Percentiles rank a stretch among this genome's conserved stretches.
phyloP scores from a whole-genome alignment of 2,329 filamentous ascomycete species.

The Venturiaceae sp. region DNA sequence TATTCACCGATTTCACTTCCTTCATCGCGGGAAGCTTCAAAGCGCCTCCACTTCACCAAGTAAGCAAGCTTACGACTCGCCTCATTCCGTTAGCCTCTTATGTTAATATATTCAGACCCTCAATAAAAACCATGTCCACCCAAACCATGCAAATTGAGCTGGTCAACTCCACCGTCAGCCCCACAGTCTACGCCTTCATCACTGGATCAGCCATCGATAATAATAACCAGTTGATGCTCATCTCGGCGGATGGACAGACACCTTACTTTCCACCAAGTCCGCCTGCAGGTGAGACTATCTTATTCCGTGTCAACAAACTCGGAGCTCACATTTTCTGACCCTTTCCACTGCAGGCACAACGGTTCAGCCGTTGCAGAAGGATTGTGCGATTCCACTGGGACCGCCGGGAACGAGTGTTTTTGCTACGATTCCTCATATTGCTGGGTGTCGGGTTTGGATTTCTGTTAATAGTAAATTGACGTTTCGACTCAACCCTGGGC shows the following conservation, averaged over 20 bases:
- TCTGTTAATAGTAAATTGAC: conserved; percentile 49
- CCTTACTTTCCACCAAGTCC: conserved; percentile 57
- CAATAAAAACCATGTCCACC: too few relatives aligned
- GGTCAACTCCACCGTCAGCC: conserved; percentile 54
- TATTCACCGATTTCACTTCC: too few relatives aligned
- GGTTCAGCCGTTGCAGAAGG: conserved; percentile 34
- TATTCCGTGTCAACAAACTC: conserved; percentile 25
- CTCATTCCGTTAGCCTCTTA: too few relatives aligned
- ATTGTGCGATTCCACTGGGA: conserved; percentile 57
- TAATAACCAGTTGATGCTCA: conserved; percentile 50
- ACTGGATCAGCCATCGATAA: conserved; percentile 57
- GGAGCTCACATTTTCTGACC: conserved; percentile 32
- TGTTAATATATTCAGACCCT: too few relatives aligned
- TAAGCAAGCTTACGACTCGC: too few relatives aligned
- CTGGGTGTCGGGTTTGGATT: conserved; percentile 65
- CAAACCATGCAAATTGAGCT: conserved; percentile 51
- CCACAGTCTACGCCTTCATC: conserved; percentile 57
- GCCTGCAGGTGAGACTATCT: conserved; percentile 14
- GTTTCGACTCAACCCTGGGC: conserved; percentile 62
- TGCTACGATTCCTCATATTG: conserved; percentile 59
- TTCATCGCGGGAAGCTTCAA: too few relatives aligned
- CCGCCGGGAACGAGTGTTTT: conserved; percentile 48
- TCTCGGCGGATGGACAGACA: conserved; percentile 56
- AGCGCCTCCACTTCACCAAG: too few relatives aligned
- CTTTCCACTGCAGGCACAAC: conserved; percentile 30